A percentile compares a stretch with the other conserved stretches of the same genome.
Evolutionary conservation across 2,329 filamentous ascomycete species (phyloP).

Genomic region (Zymoseptoria pseudotritici): DNA sequence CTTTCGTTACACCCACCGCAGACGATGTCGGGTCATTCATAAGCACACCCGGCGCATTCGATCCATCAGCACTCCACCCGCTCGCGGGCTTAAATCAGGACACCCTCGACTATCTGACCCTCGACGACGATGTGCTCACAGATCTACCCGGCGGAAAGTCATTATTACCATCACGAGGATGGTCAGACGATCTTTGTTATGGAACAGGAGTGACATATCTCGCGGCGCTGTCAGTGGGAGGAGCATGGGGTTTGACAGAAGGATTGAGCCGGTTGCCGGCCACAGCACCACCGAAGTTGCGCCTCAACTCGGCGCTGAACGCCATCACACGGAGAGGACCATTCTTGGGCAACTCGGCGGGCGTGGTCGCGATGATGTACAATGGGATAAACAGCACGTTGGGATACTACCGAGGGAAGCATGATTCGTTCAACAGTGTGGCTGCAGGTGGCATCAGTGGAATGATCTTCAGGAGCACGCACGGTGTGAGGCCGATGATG

Average conservation of each 20-base stretch:
- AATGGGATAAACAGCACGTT: conserved; percentile 85
- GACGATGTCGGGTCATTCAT: conserved; percentile 82
- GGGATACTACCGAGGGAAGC: conserved; percentile 71
- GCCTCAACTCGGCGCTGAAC: conserved; percentile 90
- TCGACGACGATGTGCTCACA: conserved; percentile 85
- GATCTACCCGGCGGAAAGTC: conserved; percentile 80
- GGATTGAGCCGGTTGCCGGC: conserved; percentile 65
- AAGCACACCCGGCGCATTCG: conserved; percentile 65
- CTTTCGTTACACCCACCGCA: conserved; percentile 54
- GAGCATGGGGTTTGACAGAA: conserved; percentile 86
- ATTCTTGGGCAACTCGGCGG: conserved; percentile 92
- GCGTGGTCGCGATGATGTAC: conserved; percentile 92
- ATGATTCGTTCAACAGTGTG: conserved; percentile 85
- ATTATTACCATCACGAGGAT: conserved; percentile 86
- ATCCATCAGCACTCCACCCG: conserved; percentile 83
- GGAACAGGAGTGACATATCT: conserved; percentile 93
- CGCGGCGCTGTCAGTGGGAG: conserved; percentile 75
- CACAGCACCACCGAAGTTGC: conserved; percentile 79
- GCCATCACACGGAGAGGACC: conserved; percentile 86
- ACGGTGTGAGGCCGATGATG: conserved; percentile 83
- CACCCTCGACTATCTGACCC: conserved; percentile 85
- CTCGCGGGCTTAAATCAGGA: conserved; percentile 89
- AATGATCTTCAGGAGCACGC: conserved; percentile 93
- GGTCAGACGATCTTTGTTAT: conserved; percentile 97
- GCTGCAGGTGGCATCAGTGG: conserved; percentile 79